Evolutionary conservation across 805 yeast species (phyloP), one percentile per base, ranked within the genome.

Genomic region (Saccharomycopsis fermentans): DNA sequence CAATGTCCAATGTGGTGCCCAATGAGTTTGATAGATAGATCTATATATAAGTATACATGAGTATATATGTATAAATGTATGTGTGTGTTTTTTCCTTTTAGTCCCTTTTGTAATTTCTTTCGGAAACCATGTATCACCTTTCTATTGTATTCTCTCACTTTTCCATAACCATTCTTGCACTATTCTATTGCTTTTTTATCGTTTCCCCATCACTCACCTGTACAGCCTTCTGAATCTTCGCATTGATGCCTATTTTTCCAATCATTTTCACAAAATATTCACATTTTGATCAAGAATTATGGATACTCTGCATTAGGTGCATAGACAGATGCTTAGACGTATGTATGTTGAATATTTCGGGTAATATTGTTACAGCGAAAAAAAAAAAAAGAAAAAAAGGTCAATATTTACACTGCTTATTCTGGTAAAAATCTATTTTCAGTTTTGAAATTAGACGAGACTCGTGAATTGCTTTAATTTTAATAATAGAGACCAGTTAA

Each of bases 1-100:
- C 54, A 88, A 90, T 66, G 95, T 88, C 59, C 95, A 90, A 81
- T 90, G 97, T 81, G 96, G 96, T 64, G 86, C 92, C 70, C 97
- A 90, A 80, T 90, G 81, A 58, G 39, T 40, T 26, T 27, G 35
- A 24, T 54, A 27, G 32, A 39, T 54, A 29, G 29, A 27, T 48
- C 12, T 26, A 24, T 32, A 32, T 35, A 32, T 52, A 12, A n/a
- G 24, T 29, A 19, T 39, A n/a, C n/a, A 35, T 27, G 6, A 16
- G 24, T 54, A 26, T 29, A 29, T 21, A 14, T 37, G 14, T 37
- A 36, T 27, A 27, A 27, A 27, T 27, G 32, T 6, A 6, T 27
- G 24, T 54, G 16, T 54, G 24, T 36, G 39, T 26, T 54, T 54
- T 26, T 55, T 55, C 17, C n/a, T 27, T 17, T 37, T n/a, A n/a